Evolutionary conservation across 352 stramenopile genomes (phyloP).

Genomic region (Saprolegnia parasitica): DNA sequence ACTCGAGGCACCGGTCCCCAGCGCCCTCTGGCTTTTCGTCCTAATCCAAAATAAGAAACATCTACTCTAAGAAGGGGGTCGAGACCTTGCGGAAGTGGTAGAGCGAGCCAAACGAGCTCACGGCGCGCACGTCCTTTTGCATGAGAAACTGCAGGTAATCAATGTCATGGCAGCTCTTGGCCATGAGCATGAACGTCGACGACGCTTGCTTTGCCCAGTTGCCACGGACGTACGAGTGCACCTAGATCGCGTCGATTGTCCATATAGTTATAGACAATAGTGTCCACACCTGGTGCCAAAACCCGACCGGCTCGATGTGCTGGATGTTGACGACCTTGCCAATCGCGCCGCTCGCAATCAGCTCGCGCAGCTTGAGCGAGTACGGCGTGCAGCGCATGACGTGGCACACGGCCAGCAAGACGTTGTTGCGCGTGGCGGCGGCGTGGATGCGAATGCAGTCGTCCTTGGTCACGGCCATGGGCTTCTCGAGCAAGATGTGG

Average conservation of each 20-base stretch:
- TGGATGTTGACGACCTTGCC: constrained; percentile 31
- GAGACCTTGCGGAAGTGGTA: constrained; percentile 23
- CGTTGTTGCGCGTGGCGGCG: constrained; percentile 29
- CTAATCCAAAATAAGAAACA: background rate
- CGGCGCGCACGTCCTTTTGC: constrained; percentile 14
- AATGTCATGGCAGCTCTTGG: constrained; percentile 34
- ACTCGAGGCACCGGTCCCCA: constrained; percentile 25
- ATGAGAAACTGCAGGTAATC: constrained; percentile 29
- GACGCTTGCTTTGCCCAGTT: constrained; percentile 19
- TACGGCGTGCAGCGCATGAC: constrained; percentile 32
- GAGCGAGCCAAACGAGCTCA: constrained; percentile 29
- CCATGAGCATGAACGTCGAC: constrained; percentile 32
- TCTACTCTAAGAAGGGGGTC: background rate
- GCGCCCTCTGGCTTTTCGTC: constrained; percentile 22
- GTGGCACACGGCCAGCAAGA: constrained; percentile 30
- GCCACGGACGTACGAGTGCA: constrained; percentile 30
- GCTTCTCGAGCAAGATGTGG: constrained; percentile 34
- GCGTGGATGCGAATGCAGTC: constrained; percentile 29
- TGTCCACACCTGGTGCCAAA: constrained; percentile 28
- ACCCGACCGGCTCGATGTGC: constrained; percentile 32
- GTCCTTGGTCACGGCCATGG: constrained; percentile 29
- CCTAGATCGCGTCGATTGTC: background rate
- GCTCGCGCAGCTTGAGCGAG: constrained; percentile 29
- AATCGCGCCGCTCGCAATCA: constrained; percentile 11
- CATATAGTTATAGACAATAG: background rate